A percentile compares a stretch with the other conserved stretches of the same genome.
These are phyloP conservation scores for Gryganskiella cystojenkinii DNA, from an alignment of 192 early-diverging fungal genomes.

Conservation along the genomic window DNA sequence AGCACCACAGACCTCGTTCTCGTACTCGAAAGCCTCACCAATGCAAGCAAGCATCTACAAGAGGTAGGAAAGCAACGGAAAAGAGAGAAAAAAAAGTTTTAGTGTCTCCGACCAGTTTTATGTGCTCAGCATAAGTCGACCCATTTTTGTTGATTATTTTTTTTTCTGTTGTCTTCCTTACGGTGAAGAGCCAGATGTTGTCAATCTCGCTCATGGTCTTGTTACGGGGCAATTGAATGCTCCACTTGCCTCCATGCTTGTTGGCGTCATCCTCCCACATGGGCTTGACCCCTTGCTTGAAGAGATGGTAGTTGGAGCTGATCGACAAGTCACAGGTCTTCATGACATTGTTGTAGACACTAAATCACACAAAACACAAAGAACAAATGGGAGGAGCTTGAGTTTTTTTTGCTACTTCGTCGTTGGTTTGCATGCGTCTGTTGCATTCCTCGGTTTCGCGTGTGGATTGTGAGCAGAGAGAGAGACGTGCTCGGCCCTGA, in stretches of 20 bases:
- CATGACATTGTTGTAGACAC: conserved; percentile 89
- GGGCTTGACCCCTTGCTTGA: conserved; percentile 92
- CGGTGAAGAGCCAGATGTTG: conserved; percentile 86
- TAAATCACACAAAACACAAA: conserved; percentile 2
- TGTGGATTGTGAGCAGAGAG: too few relatives aligned
- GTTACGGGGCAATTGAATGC: conserved; percentile 74
- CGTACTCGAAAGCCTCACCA: conserved; percentile 85
- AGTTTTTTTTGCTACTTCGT: not conserved
- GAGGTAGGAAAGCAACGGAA: too few relatives aligned
- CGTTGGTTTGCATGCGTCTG: too few relatives aligned
- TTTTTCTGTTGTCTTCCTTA: conserved; percentile 28
- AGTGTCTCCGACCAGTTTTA: too few relatives aligned
- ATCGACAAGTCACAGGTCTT: conserved; percentile 75
- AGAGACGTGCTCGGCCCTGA: too few relatives aligned
- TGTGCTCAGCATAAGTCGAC: too few relatives aligned
- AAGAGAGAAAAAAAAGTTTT: not conserved
- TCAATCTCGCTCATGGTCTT: conserved; percentile 83
- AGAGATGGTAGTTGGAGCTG: conserved; percentile 94
- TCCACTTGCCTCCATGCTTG: conserved; percentile 93
- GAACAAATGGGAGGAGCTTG: not conserved
- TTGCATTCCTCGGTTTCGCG: too few relatives aligned
- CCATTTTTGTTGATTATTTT: too few relatives aligned
- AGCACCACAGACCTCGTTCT: conserved; percentile 89
- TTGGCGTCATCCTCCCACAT: conserved; percentile 97
- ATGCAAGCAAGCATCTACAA: conserved; percentile 91